Evolutionary conservation across 352 stramenopile species (phyloP).

Genomic region (Phytophthora multivora): DNA sequence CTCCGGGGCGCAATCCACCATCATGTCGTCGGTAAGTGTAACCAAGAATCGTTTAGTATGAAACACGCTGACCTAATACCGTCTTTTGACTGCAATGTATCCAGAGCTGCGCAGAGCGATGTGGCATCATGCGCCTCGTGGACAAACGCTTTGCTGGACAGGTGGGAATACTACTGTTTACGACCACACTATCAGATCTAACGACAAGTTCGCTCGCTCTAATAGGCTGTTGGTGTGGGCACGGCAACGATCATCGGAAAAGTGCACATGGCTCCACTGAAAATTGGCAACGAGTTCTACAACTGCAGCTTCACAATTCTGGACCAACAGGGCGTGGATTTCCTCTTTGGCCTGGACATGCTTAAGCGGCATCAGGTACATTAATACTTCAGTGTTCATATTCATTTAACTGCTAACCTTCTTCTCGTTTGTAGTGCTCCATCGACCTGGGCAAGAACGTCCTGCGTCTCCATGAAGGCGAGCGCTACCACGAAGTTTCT

Average conservation of each 20-base stretch:
- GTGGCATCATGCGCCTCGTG: slow-evolving; percentile 89
- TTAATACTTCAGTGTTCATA: not conserved
- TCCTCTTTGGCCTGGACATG: slow-evolving; percentile 99
- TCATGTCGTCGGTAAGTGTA: slow-evolving; percentile 87
- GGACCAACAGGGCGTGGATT: slow-evolving; percentile 95
- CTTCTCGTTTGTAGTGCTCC: slow-evolving; percentile 66
- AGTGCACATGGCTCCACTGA: slow-evolving; percentile 93
- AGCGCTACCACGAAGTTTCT: slow-evolving; percentile 72
- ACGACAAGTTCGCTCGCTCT: slow-evolving; percentile 1
- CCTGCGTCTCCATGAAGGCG: slow-evolving; percentile 79
- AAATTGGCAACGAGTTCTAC: slow-evolving; percentile 91
- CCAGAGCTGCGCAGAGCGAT: slow-evolving; percentile 88
- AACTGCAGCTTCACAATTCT: slow-evolving; percentile 96
- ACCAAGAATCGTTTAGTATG: not conserved
- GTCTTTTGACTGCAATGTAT: slow-evolving; percentile 2
- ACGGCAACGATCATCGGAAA: slow-evolving; percentile 96
- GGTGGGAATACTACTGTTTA: slow-evolving; percentile 34
- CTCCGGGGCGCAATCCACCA: slow-evolving; percentile 90
- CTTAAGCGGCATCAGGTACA: slow-evolving; percentile 94
- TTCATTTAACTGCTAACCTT: not conserved
- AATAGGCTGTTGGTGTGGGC: slow-evolving; percentile 93
- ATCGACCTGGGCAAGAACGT: slow-evolving; percentile 96
- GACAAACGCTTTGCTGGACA: slow-evolving; percentile 90
- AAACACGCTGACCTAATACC: not conserved
- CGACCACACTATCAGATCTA: slow-evolving; percentile 27